These are phyloP conservation scores for Dothideomycetes sp. DNA, from an alignment of 2,329 filamentous ascomycete genomes.

Conservation along the genomic window DNA sequence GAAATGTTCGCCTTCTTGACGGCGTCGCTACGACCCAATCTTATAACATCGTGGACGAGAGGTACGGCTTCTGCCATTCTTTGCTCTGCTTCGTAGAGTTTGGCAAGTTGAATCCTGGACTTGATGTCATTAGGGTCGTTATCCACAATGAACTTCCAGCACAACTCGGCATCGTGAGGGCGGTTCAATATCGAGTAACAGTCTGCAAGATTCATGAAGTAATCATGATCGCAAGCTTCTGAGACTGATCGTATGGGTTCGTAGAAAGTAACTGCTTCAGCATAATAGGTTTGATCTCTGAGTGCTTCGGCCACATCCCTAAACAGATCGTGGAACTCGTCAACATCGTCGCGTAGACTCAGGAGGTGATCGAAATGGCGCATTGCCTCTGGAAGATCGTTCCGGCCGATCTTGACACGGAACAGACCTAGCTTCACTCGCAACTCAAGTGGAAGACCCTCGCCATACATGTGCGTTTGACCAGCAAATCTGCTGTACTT, in stretches of 20 bases:
- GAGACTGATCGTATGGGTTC: conserved; percentile 32
- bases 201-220: conserved; percentile 48
- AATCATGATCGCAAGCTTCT: conserved; percentile 39
- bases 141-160: conserved; percentile 65
- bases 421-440: conserved; percentile 76
- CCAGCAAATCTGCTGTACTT: conserved; percentile 20
- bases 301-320: conserved; percentile 58
- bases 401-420: conserved; percentile 56
- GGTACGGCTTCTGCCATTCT: conserved; percentile 68
- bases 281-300: conserved; percentile 39
- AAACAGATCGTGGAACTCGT: conserved; percentile 69
- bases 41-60: conserved; percentile 65
- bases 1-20: conserved; percentile 36
- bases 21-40: conserved; percentile 40
- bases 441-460: conserved; percentile 68
- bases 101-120: conserved; percentile 69
- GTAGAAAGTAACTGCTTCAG: conserved; percentile 52
- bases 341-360: conserved; percentile 53
- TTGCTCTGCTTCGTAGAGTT: conserved; percentile 65
- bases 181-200: conserved; percentile 61
- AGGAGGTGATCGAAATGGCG: conserved; percentile 49
- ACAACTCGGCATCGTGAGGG: conserved; percentile 62
- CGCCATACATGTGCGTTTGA: conserved; percentile 51
- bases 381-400: conserved; percentile 54
- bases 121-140: conserved; percentile 64